Base-by-base conservation (phyloP, 352 stramenopile genomes). In the Saprolegnia parasitica region DNA sequence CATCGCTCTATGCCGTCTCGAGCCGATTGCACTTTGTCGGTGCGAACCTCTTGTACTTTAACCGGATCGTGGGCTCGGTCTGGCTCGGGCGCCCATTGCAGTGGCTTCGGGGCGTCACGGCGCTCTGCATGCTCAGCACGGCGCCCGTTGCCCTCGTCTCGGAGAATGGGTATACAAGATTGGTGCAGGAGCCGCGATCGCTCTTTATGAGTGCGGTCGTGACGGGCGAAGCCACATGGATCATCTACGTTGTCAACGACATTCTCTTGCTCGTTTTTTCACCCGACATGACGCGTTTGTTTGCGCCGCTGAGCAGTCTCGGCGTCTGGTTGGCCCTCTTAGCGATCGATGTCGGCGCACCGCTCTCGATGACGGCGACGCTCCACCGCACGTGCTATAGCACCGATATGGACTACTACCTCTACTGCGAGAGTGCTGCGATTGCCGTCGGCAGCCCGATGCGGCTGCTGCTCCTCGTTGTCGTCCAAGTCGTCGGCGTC, bases 221-320 rank as follows among this genome's bases (percentile, higher is more conserved):
- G 18, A 15, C 21, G 23, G 55, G 55, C 21, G 55, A 62, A 45
- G 26, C 55, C 1, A 65, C 37, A 16, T 65, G 57, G 57, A 65
- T 65, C 37, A 26, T 39, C 20, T 65, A 65, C 40, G 40, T 65
- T 8, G 18, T 52, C 57, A 54, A 65, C 57, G 57, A 65, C 37
- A 26, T 65, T 23, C 24, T 65, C 16, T 21, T 65, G n/a, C n/a
- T 65, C 42, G 18, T 49, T 1, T 49, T 49, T 49, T n/a, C 42
- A 4, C 42, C 13, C 3, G 42, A 49, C 1, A n/a, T 49, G 13
- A 49, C 42, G 13, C 42, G 42, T n/a, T n/a, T n/a, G 42, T n/a
- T 49, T 15, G 42, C 42, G 3, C 42, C 42, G 18, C 11, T 49
- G 13, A 49, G 42, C 18, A 49, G 42, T 8, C 42, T 49, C 4